Base-by-base conservation (phyloP, 768 basidiomycete species). In the Botryobasidium botryosum region DNA sequence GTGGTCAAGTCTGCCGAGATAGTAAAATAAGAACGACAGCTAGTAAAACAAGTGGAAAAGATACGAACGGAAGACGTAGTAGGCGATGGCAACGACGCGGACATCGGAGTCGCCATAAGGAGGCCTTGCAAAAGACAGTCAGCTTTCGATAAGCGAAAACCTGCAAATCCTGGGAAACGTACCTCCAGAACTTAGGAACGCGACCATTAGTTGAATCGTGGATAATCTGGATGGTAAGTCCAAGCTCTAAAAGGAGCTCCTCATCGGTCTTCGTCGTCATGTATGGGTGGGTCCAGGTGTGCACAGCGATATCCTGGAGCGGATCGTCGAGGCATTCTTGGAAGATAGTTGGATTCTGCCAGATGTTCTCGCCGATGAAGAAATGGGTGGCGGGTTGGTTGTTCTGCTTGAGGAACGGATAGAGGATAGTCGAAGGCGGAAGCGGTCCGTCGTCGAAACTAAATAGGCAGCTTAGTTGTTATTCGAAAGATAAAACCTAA, bases 61-160 rank as follows among this genome's bases (percentile, higher is more conserved):
- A n/a, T n/a, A n/a, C n/a, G n/a, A n/a, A n/a, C 82, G 85, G 44
- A 66, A 66, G 13, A 66, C 64, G 35, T 61, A 56, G 35, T 55
- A 55, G 26, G 63, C 65, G 50, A 67, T 64, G 5, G 61, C 61
- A 29, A 64, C 56, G 12, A 67, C 63, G 44, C 65, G 61, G 52
- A 62, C 71, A 56, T 96, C 91, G 36, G 18, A 40, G 28, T 40
- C 81, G 27, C 83, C 84, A 55, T 72, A 87, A 6, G 86, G 85
- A 2, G 84, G 84, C 79, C 79, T 4, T 77, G 83, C 1, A 76
- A 76, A 57, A 86, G 76, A 51, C n/a, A n/a, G n/a, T n/a, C n/a
- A n/a, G n/a, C n/a, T n/a, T n/a, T n/a, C n/a, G n/a, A n/a, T n/a
- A n/a, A n/a, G 12, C 32, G 12, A 33, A 12, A 33, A 33, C 12